Conservation (phyloP, 1,139 yeast genomes). For the Saccharomyces hybrid region DNA sequence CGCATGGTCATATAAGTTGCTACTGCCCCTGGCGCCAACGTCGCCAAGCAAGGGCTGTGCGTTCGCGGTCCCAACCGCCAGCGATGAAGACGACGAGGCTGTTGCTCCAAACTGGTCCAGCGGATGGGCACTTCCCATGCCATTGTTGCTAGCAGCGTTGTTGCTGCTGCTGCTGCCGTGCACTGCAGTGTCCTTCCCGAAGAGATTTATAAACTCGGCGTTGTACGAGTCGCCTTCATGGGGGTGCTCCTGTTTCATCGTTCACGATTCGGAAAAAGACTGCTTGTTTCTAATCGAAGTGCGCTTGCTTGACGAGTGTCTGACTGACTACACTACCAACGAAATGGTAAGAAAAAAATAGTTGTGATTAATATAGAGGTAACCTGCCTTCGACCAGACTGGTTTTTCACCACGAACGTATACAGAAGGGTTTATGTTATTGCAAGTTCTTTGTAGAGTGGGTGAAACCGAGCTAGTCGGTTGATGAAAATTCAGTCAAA, state of each 20-base stretch:
- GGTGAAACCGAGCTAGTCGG: neutral
- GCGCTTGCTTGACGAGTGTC: neutral
- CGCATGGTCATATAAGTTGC: neutral
- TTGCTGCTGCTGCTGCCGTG: neutral
- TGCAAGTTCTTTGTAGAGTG: neutral
- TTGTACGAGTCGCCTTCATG: neutral
- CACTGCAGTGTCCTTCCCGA: neutral
- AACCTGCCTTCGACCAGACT: neutral
- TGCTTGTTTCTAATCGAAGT: neutral
- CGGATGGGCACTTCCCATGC: neutral
- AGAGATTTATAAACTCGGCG: neutral
- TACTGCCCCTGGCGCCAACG: neutral
- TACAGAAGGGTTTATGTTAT: neutral
- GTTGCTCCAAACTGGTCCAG: neutral
- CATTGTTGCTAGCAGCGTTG: neutral
- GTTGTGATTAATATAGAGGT: neutral
- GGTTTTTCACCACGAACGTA: neutral
- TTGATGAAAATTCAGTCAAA: neutral
- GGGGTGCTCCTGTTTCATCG: neutral
- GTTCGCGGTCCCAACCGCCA: neutral
- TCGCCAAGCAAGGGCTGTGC: neutral
- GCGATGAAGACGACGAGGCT: neutral
- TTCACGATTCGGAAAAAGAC: neutral
- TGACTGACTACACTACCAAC: neutral
- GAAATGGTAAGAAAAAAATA: neutral